Evolutionary conservation across 805 yeast species (phyloP), one percentile per base, ranked within the genome.

Genomic region (Lachancea quebecensis): DNA sequence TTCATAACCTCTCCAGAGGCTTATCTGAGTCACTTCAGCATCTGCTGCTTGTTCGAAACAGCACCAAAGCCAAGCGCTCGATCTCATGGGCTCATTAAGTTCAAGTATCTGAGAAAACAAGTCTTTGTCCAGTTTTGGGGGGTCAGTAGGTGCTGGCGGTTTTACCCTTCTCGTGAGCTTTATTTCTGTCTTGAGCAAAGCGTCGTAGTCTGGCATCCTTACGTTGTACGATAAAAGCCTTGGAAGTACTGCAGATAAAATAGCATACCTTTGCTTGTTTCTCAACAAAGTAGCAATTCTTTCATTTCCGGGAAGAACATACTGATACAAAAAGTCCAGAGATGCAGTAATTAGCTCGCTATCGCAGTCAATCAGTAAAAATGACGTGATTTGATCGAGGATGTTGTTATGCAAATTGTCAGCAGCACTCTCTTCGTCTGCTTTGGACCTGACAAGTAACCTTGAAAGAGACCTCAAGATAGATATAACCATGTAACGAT

Each of bases 1-100:
- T 63, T 93, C 98, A 67, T 93, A 93, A 0, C 95, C 80, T 63
- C 89, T 87, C 99, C 99, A 93, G 37, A 93, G 74, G 15, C 95
- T 85, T 21, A 93, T 90, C 67, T 93, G 99, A 0, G 97, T 89
- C 10, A 90, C 96, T 59, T 89, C 96, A 3, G 91, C 88, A 8
- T 74, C 79, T 10, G 76, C 69, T 38, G 73, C 78, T 4, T 95
- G 88, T 55, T 82, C 89, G 66, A 89, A 93, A 53, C 91, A 83
- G 54, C 95, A 82, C 54, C 96, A 78, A 72, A 93, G 81, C 98
- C 98, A 93, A 28, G 88, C 76, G 4, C 95, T 86, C 0, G 98
- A 96, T 50, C 99, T 74, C 47, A 79, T 74, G 2, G 98, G 98
- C 65, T 93, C 99, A 10, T 80, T 75, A 44, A 89, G 67, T 27